Base-by-base conservation (phyloP, 495 filamentous ascomycete genomes). In the Podospora pseudocomata region DNA sequence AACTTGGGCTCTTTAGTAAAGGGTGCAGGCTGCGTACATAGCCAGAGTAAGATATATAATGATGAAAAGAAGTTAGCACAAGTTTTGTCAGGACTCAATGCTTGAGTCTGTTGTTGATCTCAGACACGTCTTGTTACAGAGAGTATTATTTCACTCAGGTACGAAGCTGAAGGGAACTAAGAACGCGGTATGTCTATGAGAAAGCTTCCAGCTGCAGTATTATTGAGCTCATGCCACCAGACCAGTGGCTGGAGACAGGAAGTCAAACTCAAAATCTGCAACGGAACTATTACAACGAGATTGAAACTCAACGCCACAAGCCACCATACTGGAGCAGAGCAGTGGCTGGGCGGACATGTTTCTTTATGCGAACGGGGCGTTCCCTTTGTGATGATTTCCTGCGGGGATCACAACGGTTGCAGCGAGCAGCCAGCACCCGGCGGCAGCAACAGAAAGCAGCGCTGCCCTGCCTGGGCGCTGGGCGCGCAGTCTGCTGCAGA, bases 381-480 rank as follows among this genome's bases (percentile, higher is more conserved):
- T 49, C 39, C 39, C 39, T 49, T 49, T 49, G 39, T 49, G 9
- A 16, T 49, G 39, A 16, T 49, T 11, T 49, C 9, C 5, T 49
- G 13, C 39, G 6, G 15, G 39, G 39, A 49, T 49, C 39, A 11
- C 15, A 49, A 49, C 39, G 39, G 39, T 49, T 49, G 39, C 39
- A 18, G 39, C 39, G 15, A 49, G 39, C 39, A 16, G 5, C 6
- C 39, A 49, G 39, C 9, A 49, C 7, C 9, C 1, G 9, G 39
- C 39, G 13, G 39, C 13, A 49, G 67, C 54, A 60, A 53, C 67
- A 61, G 20, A 55, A 30, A 5, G 55, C 23, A 56, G 60, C 63
- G 60, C 56, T 27, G 60, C 23, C 23, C 23, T 23, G 23, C 23
- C 23, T 1, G 1, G 23, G 23, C 23, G 23, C 23, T 23, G 44